Evolutionary conservation across 805 yeast species (phyloP).

Genomic region (Candida alai): DNA sequence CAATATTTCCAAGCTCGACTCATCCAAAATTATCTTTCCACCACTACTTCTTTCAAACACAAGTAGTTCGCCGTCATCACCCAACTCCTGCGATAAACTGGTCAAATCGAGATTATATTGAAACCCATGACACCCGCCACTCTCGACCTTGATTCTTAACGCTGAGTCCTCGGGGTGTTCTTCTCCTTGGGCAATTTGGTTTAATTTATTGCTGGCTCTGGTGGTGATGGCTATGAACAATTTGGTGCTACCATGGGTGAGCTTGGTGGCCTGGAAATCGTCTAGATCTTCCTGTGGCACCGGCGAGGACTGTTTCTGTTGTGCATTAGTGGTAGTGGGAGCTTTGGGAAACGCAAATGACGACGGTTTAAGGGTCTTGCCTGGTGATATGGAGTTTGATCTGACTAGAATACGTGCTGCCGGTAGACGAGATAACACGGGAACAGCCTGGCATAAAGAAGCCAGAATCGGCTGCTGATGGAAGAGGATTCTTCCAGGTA

Average conservation of each 20-base stretch:
- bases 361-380: conserved; percentile 23
- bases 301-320: conserved; percentile 12
- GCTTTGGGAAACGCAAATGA: conserved; percentile 27
- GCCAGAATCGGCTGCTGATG: neutral
- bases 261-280: conserved; percentile 31
- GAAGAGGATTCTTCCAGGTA: too few species aligned
- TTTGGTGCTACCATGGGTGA: conserved; percentile 33
- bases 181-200: conserved; percentile 49
- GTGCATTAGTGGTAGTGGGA: conserved; percentile 8
- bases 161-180: conserved; percentile 52
- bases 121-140: conserved; percentile 98
- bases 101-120: conserved; percentile 77
- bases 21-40: conserved; percentile 65
- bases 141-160: conserved; percentile 72
- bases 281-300: conserved; percentile 22
- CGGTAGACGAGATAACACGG: too few species aligned
- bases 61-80: conserved; percentile 29
- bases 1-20: conserved; percentile 71
- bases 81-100: conserved; percentile 34
- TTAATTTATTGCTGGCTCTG: conserved; percentile 50
- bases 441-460: neutral
- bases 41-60: conserved; percentile 58
- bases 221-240: conserved; percentile 44
- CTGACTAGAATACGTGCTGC: neutral
- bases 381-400: too few species aligned